A percentile compares a stretch with the other conserved stretches of the same genome.
phyloP scores from a whole-genome alignment of 1,284 basidiomycete genomes.

The Ceratobasidium sp. region DNA sequence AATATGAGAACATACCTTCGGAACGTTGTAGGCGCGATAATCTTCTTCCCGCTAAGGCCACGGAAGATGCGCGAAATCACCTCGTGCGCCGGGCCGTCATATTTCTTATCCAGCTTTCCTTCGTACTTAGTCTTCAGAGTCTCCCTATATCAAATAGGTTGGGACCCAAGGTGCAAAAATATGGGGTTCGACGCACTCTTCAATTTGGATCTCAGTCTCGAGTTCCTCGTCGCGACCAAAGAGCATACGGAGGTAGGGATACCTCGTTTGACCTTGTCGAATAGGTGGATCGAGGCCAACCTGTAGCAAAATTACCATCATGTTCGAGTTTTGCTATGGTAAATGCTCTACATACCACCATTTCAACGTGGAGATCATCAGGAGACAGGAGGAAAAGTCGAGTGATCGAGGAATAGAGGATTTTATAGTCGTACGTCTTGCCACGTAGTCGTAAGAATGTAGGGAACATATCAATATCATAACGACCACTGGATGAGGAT shows the following conservation, averaged over 20 bases:
- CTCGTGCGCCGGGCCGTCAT: constrained; percentile 93
- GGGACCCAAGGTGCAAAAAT: background rate
- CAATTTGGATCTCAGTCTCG: constrained; percentile 93
- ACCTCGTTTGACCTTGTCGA: constrained; percentile 96
- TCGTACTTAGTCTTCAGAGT: constrained; percentile 63
- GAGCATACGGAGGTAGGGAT: constrained; percentile 98
- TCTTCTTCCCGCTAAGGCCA: constrained; percentile 88
- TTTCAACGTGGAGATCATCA: constrained; percentile 94
- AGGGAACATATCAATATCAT: constrained; percentile 97
- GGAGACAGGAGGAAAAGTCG: constrained; percentile 89
- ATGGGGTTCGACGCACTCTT: constrained; percentile 67
- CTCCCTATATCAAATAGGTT: constrained; percentile 50
- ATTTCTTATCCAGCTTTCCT: constrained; percentile 88
- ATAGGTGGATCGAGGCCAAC: constrained; percentile 91
- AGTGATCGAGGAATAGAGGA: constrained; percentile 89
- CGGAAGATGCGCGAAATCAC: constrained; percentile 96
- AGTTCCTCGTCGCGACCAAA: constrained; percentile 97
- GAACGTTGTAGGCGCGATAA: constrained; percentile 81
- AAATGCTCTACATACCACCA: constrained; percentile 70
- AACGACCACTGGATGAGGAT: constrained; percentile 75
- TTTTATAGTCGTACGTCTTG: constrained; percentile 99
- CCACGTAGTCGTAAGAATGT: constrained; percentile 93
- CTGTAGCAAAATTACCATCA: constrained; percentile 52
- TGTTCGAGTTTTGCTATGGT: background rate
- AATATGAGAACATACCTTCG: constrained; percentile 63